Evolutionary conservation across 2,329 filamentous ascomycete genomes (phyloP).

Genomic region (Fusarium pseudonygamai): DNA sequence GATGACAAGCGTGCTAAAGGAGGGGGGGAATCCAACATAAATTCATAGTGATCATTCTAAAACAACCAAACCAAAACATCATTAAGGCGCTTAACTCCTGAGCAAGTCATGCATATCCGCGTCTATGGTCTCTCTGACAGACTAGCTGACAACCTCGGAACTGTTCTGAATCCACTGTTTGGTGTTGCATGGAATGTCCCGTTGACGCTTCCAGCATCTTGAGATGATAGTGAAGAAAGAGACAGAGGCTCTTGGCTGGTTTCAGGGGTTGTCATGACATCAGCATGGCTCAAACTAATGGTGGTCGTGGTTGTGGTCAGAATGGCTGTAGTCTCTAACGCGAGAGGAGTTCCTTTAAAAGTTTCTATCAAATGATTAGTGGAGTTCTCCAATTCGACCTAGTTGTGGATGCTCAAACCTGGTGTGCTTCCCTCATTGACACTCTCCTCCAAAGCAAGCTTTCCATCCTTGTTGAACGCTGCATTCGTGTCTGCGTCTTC

Average conservation of each 20-base stretch:
- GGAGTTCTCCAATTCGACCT: background rate
- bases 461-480: slow-evolving; percentile 9
- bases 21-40: background rate
- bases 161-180: slow-evolving; percentile 40
- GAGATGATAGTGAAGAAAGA: background rate
- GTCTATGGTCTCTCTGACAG: slow-evolving; percentile 18
- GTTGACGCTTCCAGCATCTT: background rate
- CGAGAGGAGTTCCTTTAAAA: background rate
- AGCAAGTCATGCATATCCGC: background rate
- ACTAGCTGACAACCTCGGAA: slow-evolving; percentile 34
- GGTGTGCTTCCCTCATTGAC: background rate
- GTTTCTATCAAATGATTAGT: slow-evolving; percentile 6
- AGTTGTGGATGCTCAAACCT: background rate
- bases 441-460: background rate
- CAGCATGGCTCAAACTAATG: background rate
- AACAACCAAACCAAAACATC: background rate
- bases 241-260: slow-evolving; percentile 2
- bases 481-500: background rate
- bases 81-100: background rate
- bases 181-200: slow-evolving; percentile 4
- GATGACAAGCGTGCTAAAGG: background rate
- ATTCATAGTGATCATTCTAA: background rate
- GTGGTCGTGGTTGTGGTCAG: background rate
- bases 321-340: background rate
- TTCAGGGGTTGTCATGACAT: slow-evolving; percentile 4